Evolutionary conservation across 192 early-diverging fungal genomes (phyloP), one percentile per base, ranked within the genome.

Genomic region (Umbelopsis ramanniana): DNA sequence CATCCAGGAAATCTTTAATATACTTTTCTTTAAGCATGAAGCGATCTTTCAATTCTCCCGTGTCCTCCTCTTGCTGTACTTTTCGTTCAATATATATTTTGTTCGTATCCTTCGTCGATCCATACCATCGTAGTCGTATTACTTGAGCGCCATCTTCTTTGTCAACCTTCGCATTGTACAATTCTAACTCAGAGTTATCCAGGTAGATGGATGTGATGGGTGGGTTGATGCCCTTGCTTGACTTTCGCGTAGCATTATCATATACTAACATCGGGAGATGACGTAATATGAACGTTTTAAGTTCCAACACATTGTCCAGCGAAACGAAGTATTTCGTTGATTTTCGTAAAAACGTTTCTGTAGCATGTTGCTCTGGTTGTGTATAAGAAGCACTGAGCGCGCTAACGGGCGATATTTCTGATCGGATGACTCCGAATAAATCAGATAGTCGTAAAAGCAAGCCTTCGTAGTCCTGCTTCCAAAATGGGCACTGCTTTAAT

Each of bases 281-380:
- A 78, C 93, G 91, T 15, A 97, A 85, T 38, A 97, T 94, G 68
- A 88, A 88, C 60, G 90, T 90, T 78, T 96, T 95, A 75, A 97
- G 91, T 79, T 95, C 94, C 81, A 93, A 90, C 33, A 97, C 90
- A 77, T 97, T 95, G 78, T 96, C 93, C 2, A 91, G 91, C 74
- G 95, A 93, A 5, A 98, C 94, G 93, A 94, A 96, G 85, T 94
- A 98, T 81, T 96, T 96, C 69, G 86, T 91, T 17, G 95, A 94
- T 73, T 90, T 88, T 54, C 95, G 86, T 14, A 95, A 89, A 83
- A 95, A 90, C n/a, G 72, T 73, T 6, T 74, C 76, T 66, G 81
- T 75, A 24, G 52, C 55, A 9, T 12, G 43, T 29, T 53, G 35
- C 23, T 37, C 15, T 38, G 54, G 52, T 15, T 45, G 22, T 26